Percentiles rank a stretch among this genome's conserved stretches.
These are phyloP conservation scores for Nitzschia palea DNA, from an alignment of 108 stramenopile genomes.

Conservation along the genomic window DNA sequence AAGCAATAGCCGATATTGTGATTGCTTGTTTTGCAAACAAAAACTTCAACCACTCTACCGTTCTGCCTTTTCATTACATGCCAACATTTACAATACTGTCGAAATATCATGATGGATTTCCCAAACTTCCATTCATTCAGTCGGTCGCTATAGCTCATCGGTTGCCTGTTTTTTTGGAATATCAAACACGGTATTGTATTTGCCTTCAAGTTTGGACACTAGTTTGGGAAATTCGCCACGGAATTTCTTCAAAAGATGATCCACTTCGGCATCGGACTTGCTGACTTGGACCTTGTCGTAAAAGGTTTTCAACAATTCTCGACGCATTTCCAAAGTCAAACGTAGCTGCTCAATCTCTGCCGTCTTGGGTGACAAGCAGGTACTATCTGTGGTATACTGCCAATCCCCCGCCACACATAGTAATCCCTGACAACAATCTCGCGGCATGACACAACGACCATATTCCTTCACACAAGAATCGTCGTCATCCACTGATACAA, in stretches of 20 bases:
- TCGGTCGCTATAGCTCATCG: too few species aligned
- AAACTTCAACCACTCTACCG: too few species aligned
- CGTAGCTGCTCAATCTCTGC: not conserved
- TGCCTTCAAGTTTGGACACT: not conserved
- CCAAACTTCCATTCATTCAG: too few species aligned
- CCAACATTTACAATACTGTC: too few species aligned
- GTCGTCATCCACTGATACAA: too few species aligned
- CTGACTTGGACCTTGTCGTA: not conserved
- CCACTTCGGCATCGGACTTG: not conserved
- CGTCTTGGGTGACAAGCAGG: slow-evolving; percentile 6
- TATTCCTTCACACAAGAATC: not conserved
- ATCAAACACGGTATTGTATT: not conserved
- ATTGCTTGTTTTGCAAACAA: too few species aligned
- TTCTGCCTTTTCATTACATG: too few species aligned
- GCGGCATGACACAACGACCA: not conserved
- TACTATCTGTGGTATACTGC: slow-evolving; percentile 5
- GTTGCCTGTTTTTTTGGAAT: too few species aligned
- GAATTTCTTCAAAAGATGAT: not conserved
- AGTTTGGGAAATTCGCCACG: not conserved
- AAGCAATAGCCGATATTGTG: too few species aligned
- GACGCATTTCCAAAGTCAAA: not conserved
- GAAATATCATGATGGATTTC: too few species aligned
- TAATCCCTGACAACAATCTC: not conserved
- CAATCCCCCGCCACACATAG: not conserved
- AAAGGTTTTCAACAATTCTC: not conserved